Percentiles rank a stretch among this genome's conserved stretches.
Conservation (phyloP, 2,329 filamentous ascomycete genomes). For the Cercospora zeina region DNA sequence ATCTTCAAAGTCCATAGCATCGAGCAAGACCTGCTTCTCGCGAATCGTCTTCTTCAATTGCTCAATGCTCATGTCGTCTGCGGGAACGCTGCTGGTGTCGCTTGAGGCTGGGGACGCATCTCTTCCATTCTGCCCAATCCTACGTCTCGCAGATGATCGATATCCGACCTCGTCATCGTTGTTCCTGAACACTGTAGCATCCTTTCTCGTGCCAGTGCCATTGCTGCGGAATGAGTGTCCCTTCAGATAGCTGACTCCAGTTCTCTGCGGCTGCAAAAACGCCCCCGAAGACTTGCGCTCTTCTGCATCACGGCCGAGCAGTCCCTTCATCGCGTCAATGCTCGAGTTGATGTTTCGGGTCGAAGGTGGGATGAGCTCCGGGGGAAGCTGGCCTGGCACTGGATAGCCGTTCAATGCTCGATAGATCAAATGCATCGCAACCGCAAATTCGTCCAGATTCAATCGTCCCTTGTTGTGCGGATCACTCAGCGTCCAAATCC, state of each 20-base stretch:
- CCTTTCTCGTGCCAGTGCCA: slow-evolving; percentile 70
- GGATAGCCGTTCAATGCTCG: slow-evolving; percentile 95
- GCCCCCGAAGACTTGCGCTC: slow-evolving; percentile 85
- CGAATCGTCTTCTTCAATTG: slow-evolving; percentile 89
- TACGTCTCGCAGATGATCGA: slow-evolving; percentile 85
- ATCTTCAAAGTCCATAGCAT: slow-evolving; percentile 95
- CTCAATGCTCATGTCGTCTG: slow-evolving; percentile 80
- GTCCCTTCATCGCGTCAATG: slow-evolving; percentile 86
- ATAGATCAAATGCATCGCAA: slow-evolving; percentile 99
- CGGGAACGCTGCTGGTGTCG: slow-evolving; percentile 60
- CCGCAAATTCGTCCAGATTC: slow-evolving; percentile 95
- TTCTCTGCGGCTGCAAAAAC: slow-evolving; percentile 88
- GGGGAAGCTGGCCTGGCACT: slow-evolving; percentile 79
- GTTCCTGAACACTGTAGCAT: slow-evolving; percentile 95
- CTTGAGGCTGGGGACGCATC: slow-evolving; percentile 77
- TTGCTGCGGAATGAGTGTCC: slow-evolving; percentile 77
- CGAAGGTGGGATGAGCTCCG: slow-evolving; percentile 91
- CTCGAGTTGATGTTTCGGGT: slow-evolving; percentile 91
- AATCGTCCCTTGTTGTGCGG: slow-evolving; percentile 90
- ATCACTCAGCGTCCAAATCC: slow-evolving; percentile 92
- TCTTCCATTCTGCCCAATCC: slow-evolving; percentile 65
- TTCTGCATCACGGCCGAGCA: slow-evolving; percentile 87
- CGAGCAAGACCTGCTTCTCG: slow-evolving; percentile 90
- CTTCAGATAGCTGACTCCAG: slow-evolving; percentile 97
- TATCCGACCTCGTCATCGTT: slow-evolving; percentile 86